Conservation (phyloP, 768 basidiomycete species). For the Phylloporus arenicola region DNA sequence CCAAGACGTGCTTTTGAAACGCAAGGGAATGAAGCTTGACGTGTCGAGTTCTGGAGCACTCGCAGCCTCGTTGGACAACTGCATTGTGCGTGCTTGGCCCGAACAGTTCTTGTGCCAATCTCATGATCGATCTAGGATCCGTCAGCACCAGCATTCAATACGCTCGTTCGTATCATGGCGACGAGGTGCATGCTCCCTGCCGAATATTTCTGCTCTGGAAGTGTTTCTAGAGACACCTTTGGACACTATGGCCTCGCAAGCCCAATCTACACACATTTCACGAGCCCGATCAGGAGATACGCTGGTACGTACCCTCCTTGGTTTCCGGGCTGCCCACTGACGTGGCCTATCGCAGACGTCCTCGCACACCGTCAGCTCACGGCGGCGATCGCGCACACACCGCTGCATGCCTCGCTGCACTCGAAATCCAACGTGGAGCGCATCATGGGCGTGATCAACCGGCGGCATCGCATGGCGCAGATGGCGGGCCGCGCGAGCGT, state of each 20-base stretch:
- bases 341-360: constrained; percentile 51
- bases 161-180: constrained; percentile 97
- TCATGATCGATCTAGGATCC: constrained; percentile 53
- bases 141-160: constrained; percentile 86
- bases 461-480: constrained; percentile 92
- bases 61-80: constrained; percentile 82
- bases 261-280: constrained; percentile 97
- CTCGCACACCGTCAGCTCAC: constrained; percentile 90
- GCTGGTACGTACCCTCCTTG: constrained; percentile 52
- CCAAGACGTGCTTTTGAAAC: constrained; percentile 85
- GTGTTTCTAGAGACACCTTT: constrained; percentile 87
- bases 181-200: constrained; percentile 98
- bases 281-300: constrained; percentile 94
- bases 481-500: constrained; percentile 96
- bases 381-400: constrained; percentile 78
- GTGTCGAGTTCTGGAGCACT: constrained; percentile 88
- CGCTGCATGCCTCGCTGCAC: constrained; percentile 84
- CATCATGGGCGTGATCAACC: constrained; percentile 80
- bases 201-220: constrained; percentile 96
- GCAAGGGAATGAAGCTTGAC: constrained; percentile 77
- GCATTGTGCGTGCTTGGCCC: constrained; percentile 53
- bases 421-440: constrained; percentile 86
- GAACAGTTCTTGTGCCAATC: not conserved
- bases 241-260: constrained; percentile 97
- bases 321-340: too few species aligned